Base-by-base conservation (phyloP, 176 grass and related monocot species). In the Leersia perrieri region DNA sequence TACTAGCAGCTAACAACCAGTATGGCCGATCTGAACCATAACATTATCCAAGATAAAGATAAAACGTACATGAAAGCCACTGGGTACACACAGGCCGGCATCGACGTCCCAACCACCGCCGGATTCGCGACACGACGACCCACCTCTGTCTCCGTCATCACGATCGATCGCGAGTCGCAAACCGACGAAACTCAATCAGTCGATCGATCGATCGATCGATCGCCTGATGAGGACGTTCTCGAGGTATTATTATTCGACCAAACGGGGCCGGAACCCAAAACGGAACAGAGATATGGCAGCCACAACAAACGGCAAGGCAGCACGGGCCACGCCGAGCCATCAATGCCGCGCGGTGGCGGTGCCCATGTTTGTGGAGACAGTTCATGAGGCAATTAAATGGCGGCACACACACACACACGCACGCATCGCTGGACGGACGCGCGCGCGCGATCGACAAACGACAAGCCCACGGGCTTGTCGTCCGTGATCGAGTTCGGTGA, bases 31-130 rank as follows among this genome's bases (percentile, higher is more conserved):
- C 66, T 63, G 39, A 66, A 57, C 20, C 51, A 57, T 23, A 57
- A 26, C 5, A 53, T 26, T 67, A 28, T 41, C 23, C 25, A 11
- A 13, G 49, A 85, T 72, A 42, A 70, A 71, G 25, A 63, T 53
- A 53, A 22, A 53, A 57, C 51, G 8, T 12, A 22, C 11, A 23
- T 9, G 20, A 14, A 13, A 60, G 36, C 11, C 51, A 5, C 28
- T 40, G 23, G 15, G 74, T 88, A 79, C 58, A 73, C 80, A 83
- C 28, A n/a, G 32, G 2, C 14, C 67, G 73, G 58, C 28, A 15
- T 65, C 6, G 79, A 87, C 79, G 73, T 82, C 20, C 66, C 74
- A 88, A 67, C 86, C 42, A 58, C 77, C 63, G n/a, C 27, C 47
- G 23, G 47, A 18, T 27, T 7, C 16, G 2, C 29, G 11, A 10